These are phyloP conservation scores for Leucoagaricus sp. DNA, from an alignment of 1,284 basidiomycete species.

Conservation along the genomic window DNA sequence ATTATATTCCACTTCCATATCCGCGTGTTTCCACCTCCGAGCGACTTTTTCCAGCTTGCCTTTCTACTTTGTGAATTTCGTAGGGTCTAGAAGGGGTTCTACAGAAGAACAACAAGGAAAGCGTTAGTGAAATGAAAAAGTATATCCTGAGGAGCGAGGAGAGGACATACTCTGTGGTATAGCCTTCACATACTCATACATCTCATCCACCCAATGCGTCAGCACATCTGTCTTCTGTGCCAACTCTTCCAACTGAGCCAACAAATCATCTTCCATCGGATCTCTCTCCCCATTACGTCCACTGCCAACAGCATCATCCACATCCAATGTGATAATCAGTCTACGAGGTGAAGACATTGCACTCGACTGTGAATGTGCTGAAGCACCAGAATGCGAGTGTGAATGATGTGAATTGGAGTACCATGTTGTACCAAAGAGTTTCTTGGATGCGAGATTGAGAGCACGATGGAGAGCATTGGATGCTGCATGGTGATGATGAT, in stretches of 20 bases:
- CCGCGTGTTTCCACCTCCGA: slow-evolving; percentile 61
- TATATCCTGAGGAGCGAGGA: not conserved
- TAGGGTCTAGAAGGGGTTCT: slow-evolving; percentile 77
- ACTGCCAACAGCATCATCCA: not conserved
- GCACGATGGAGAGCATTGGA: slow-evolving; percentile 84
- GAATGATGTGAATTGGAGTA: slow-evolving; percentile 28
- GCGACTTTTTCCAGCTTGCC: slow-evolving; percentile 75
- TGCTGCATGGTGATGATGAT: slow-evolving; percentile 62
- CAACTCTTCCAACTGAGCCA: slow-evolving; percentile 80
- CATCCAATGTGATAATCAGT: slow-evolving; percentile 47
- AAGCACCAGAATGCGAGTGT: slow-evolving; percentile 30
- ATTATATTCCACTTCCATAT: slow-evolving; percentile 76
- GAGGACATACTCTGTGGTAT: slow-evolving; percentile 69
- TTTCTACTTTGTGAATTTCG: slow-evolving; percentile 67
- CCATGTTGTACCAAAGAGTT: slow-evolving; percentile 83
- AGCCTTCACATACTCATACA: slow-evolving; percentile 82
- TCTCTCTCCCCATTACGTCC: slow-evolving; percentile 51
- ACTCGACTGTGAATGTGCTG: slow-evolving; percentile 30
- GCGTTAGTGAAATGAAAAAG: not conserved
- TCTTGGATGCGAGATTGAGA: slow-evolving; percentile 87
- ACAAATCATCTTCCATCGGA: slow-evolving; percentile 79
- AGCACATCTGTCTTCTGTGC: slow-evolving; percentile 96
- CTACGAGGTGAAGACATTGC: slow-evolving; percentile 54
- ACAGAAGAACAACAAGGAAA: slow-evolving; percentile 15
- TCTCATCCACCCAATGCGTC: slow-evolving; percentile 91